Evolutionary conservation across 139 green algal species (phyloP).

Genomic region (Prasinococcaceae sp.): DNA sequence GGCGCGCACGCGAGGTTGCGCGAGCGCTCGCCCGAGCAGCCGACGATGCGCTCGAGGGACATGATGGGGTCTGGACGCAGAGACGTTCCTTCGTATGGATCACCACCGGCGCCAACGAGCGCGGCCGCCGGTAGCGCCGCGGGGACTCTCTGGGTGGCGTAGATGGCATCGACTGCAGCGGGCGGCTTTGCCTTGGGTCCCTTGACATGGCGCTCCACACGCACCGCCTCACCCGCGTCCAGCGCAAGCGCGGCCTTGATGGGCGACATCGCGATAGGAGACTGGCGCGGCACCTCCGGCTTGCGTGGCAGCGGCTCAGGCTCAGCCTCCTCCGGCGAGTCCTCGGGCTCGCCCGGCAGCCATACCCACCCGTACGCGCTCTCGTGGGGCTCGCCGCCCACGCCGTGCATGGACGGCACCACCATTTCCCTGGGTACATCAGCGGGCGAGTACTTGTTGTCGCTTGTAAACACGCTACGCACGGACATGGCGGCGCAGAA

Average conservation of each 20-base stretch:
- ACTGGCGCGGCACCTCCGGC: no score
- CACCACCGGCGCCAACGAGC: neutral
- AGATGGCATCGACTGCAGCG: neutral
- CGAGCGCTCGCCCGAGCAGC: constrained; percentile 41
- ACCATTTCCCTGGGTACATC: constrained; percentile 10
- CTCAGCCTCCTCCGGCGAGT: neutral
- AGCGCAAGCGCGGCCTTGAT: neutral
- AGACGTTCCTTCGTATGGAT: neutral
- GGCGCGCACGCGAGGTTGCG: constrained; percentile 31
- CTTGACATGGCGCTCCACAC: neutral
- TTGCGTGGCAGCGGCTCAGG: neutral
- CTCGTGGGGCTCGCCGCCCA: neutral
- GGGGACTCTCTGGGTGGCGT: neutral
- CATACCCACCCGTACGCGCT: neutral
- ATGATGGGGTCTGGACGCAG: constrained; percentile 19
- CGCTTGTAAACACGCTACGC: constrained; percentile 47
- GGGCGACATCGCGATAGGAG: neutral
- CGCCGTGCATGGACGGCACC: neutral
- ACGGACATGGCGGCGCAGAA: constrained; percentile 52
- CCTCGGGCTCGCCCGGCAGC: neutral
- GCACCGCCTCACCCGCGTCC: neutral
- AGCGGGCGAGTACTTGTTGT: constrained; percentile 31
- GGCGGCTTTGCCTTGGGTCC: neutral
- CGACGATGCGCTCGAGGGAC: constrained; percentile 33
- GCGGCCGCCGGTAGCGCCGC: neutral